Base-by-base conservation (phyloP, 2,329 filamentous ascomycete genomes). In the Scopulariopsis brevicaulis region DNA sequence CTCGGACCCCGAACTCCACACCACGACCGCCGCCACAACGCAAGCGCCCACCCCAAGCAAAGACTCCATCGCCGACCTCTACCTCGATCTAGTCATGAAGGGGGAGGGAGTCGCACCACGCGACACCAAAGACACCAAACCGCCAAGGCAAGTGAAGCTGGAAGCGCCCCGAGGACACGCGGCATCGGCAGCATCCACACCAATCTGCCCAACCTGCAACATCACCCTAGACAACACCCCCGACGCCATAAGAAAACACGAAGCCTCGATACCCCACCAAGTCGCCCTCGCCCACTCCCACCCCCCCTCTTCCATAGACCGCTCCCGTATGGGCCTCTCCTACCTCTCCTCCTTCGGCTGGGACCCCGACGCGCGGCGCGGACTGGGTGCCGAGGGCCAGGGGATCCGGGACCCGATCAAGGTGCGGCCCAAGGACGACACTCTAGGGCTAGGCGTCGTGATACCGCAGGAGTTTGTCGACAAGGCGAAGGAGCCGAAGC, bases 331-430 rank as follows among this genome's bases (percentile, higher is more conserved):
- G 76, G 88, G 88, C 0, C 73, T 91, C 7, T 74, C 79, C 5
- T 81, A 87, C 32, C 77, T 92, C 35, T 75, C 82, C 56, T 76
- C 81, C 0, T 80, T 87, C 59, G 88, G 88, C 32, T 92, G 87
- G 83, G 85, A 92, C 64, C 86, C 87, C 0, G 88, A 92, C 69
- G 76, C 82, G 32, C 76, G 90, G 2, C 70, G 74, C 18, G 92
- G 92, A 0, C 76, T 96, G 0, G 92, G 92, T 0, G 80, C 80
- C 11, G 72, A 74, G 2, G 85, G 87, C 1, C 82, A 87, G 63
- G 92, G 92, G 3, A 85, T 90, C 60, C 77, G 86, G 48, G 85
- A 84, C 62, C 92, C 92, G 1, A 77, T 96, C 61, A 90, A 90
- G 67, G 74, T 82, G 1, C 80, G 77, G 59, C 74, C 80, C 58